Evolutionary conservation across 106 monocot genomes (phyloP), one percentile per base, ranked within the genome.

Genomic region (Dendrobium chrysotoxum): DNA sequence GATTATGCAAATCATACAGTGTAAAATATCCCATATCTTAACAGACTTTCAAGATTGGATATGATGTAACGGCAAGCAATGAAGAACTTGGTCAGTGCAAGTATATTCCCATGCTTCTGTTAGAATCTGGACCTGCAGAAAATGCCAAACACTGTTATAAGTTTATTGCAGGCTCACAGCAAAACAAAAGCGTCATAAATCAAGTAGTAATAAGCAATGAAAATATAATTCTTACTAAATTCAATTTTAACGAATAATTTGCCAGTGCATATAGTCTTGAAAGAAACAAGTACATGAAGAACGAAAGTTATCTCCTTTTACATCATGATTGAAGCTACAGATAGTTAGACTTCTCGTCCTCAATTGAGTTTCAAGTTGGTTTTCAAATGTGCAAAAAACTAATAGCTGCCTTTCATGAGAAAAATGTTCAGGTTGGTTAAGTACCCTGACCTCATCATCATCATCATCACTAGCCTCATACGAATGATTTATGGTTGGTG

Each of bases 21-120:
- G 4, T 45, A 76, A 13, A 47, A 76, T 74, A 74, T 74, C 35
- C 74, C 21, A 76, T 23, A 40, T 50, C 13, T 77, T 16, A 28
- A 47, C n/a, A 82, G 16, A 23, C 41, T 23, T 20, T 73, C 65
- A 35, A 42, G 76, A 38, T 38, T 81, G 96, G 96, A 98, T 98
- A 98, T 98, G 98, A 81, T 95, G 98, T 41, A 98, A 86, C 4
- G 98, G 98, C 76, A 98, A 79, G 81, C 95, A 98, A 81, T 95
- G 82, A 64, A 98, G 86, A 83, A 95, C 89, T 64, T 85, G 92
- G 80, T 98, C 98, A 3, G 85, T 38, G 78, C 61, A 76, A 72
- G 81, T 85, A 82, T 95, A 98, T 80, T 83, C 92, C 98, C 98
- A 98, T 80, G 98, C 98, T 78, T 94, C 91, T 35, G 88, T 79